Evolutionary conservation across 495 filamentous ascomycete genomes (phyloP).

Genomic region (Hapsidospora chrysogenum): DNA sequence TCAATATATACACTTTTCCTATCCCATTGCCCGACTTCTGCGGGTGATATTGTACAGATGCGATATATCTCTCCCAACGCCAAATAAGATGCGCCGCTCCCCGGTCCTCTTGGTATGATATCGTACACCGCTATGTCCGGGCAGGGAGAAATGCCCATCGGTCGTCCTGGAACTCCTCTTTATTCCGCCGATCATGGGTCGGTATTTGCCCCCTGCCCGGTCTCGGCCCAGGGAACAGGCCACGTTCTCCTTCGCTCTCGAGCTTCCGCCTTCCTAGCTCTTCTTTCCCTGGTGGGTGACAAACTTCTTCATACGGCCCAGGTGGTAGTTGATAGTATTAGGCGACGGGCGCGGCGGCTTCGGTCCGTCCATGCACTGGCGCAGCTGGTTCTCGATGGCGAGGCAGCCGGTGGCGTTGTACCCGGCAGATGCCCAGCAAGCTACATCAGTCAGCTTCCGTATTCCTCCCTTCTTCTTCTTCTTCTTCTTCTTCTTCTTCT

Average conservation of each 20-base stretch:
- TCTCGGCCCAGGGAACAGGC: too few relatives aligned
- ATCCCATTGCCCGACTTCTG: too few relatives aligned
- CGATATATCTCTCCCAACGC: too few relatives aligned
- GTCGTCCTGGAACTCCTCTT: too few relatives aligned
- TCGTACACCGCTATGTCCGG: too few relatives aligned
- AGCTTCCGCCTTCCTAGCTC: constrained; percentile 19
- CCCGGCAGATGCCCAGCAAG: constrained; percentile 88
- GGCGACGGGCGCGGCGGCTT: constrained; percentile 46
- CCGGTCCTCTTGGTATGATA: too few relatives aligned
- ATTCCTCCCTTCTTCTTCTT: not conserved
- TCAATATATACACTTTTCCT: too few relatives aligned
- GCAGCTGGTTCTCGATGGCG: constrained; percentile 63
- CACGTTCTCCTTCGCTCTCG: not conserved
- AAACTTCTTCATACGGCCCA: constrained; percentile 70
- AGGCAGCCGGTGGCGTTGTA: constrained; percentile 57
- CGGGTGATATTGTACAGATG: too few relatives aligned
- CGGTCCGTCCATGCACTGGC: constrained; percentile 86
- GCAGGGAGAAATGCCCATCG: too few relatives aligned
- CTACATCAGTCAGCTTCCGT: constrained; percentile 23
- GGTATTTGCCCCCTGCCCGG: too few relatives aligned
- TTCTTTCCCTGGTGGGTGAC: constrained; percentile 61
- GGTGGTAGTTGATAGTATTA: constrained; percentile 91
- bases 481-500: not conserved
- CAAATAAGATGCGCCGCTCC: too few relatives aligned
- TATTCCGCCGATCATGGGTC: too few relatives aligned